These are phyloP conservation scores for Sherardia arvensis DNA, from an alignment of 257 asterid genomes.

Conservation along the genomic window DNA sequence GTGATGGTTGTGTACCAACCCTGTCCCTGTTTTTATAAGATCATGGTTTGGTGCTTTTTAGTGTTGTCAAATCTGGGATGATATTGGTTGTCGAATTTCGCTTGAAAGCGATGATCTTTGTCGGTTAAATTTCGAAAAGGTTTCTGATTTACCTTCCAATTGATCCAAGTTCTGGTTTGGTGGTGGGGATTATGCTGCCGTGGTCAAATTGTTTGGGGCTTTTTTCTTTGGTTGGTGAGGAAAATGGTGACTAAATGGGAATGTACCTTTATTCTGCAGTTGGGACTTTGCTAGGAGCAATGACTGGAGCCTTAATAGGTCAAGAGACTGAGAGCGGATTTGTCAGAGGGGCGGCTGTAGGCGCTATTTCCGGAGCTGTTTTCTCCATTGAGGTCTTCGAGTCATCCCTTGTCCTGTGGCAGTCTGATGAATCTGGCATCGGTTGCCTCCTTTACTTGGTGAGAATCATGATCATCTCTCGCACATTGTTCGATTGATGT, in stretches of 20 bases:
- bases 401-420: slow-evolving; percentile 74
- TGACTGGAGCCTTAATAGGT: slow-evolving; percentile 95
- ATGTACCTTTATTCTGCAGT: slow-evolving; percentile 36
- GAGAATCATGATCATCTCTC: slow-evolving; percentile 13
- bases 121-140: background rate
- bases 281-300: slow-evolving; percentile 88
- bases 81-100: background rate
- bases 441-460: slow-evolving; percentile 94
- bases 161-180: background rate
- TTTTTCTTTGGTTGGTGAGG: slow-evolving; percentile 1
- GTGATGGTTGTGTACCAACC: background rate
- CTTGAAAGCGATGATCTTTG: slow-evolving; percentile 10
- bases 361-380: slow-evolving; percentile 98
- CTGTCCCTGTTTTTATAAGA: background rate
- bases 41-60: slow-evolving; percentile 3
- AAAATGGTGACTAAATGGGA: slow-evolving; percentile 6
- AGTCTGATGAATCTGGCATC: slow-evolving; percentile 87
- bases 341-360: slow-evolving; percentile 93
- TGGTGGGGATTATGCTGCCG: background rate
- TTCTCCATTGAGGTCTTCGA: slow-evolving; percentile 97
- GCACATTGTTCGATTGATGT: background rate
- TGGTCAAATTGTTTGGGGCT: background rate
- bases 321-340: slow-evolving; percentile 98
- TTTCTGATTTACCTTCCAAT: background rate
- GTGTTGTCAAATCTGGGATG: background rate